Conservation (phyloP, 345 rosid genomes). For the Arabis hirsuta region DNA sequence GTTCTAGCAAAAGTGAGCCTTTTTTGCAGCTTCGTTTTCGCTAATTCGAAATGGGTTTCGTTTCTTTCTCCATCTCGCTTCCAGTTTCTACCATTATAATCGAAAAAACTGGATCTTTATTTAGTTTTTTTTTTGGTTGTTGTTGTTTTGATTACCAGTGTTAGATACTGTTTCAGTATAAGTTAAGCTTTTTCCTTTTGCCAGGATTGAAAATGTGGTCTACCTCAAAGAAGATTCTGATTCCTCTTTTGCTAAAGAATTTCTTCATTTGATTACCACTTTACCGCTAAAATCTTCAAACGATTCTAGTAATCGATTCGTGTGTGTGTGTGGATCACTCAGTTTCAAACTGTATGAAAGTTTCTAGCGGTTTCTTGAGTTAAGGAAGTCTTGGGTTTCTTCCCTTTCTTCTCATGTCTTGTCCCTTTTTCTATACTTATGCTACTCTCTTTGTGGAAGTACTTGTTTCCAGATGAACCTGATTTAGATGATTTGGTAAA, state of each 20-base stretch:
- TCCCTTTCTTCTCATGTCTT: not conserved
- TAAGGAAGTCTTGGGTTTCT: not conserved
- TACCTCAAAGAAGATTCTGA: slow-evolving; percentile 16
- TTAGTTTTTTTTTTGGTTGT: not conserved
- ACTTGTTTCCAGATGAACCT: too few relatives aligned
- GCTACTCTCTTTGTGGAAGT: not conserved
- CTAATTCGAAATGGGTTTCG: slow-evolving; percentile 7
- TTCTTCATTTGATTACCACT: slow-evolving; percentile 11
- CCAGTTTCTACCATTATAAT: not conserved
- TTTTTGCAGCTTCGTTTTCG: not conserved
- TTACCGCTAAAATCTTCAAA: not conserved
- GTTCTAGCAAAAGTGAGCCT: not conserved
- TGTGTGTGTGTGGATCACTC: not conserved
- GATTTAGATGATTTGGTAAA: not conserved
- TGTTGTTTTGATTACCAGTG: not conserved
- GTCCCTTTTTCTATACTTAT: not conserved
- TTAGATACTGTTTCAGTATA: not conserved
- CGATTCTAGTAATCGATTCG: not conserved
- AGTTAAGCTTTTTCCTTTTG: not conserved
- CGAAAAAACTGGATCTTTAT: not conserved
- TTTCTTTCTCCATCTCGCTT: not conserved
- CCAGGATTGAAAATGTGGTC: not conserved
- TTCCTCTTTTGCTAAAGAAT: slow-evolving; percentile 4
- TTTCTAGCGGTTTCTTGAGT: not conserved
- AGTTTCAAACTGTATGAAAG: not conserved